Percentiles rank a stretch among this genome's conserved stretches.
Evolutionary conservation across 2,329 filamentous ascomycete genomes (phyloP).

Genomic region (Ciborinia camelliae): DNA sequence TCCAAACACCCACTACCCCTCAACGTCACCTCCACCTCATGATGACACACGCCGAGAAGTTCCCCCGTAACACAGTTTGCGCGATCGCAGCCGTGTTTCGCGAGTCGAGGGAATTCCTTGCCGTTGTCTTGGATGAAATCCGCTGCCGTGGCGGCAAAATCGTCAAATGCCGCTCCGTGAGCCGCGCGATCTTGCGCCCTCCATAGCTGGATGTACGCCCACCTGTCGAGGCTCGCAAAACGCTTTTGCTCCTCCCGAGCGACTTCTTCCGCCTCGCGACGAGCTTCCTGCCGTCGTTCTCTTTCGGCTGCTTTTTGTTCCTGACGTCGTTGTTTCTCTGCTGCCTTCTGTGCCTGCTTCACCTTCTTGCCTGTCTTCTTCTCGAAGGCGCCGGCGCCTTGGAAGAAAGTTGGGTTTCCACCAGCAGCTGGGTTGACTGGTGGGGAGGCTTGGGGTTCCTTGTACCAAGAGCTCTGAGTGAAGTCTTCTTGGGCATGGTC

Average conservation of each 20-base stretch:
- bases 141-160: background rate
- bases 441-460: background rate
- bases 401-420: background rate
- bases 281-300: background rate
- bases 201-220: background rate
- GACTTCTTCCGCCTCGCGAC: no score
- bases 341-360: background rate
- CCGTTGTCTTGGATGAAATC: background rate
- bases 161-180: background rate
- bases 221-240: background rate
- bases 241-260: background rate
- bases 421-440: fast-evolving
- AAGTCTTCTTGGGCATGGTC: background rate
- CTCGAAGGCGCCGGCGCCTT: no score
- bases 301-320: background rate
- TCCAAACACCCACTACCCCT: background rate
- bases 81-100: background rate
- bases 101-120: background rate
- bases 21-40: background rate
- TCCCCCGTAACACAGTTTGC: background rate
- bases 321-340: background rate
- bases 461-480: background rate
- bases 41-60: background rate
- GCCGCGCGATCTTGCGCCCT: background rate
- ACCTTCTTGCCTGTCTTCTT: background rate